A percentile compares a stretch with the other conserved stretches of the same genome.
phyloP scores from a whole-genome alignment of 495 filamentous ascomycete genomes.

The Trichodelitschia bisporula region DNA sequence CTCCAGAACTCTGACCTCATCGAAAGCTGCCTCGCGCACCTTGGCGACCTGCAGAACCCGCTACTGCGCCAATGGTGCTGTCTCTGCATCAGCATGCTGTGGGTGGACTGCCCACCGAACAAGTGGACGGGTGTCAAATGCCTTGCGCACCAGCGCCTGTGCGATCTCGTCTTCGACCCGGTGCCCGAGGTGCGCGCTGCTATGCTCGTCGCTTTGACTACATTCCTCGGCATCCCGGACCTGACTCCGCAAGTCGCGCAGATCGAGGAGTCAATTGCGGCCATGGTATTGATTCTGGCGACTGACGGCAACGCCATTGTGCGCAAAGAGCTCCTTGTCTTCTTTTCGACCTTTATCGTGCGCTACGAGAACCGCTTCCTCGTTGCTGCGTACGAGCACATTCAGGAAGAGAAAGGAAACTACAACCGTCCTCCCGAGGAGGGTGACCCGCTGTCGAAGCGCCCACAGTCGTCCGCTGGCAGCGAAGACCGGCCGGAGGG shows the following conservation, averaged over 20 bases:
- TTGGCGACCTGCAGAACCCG: conserved; percentile 67
- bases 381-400: conserved; percentile 76
- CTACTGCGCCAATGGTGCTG: conserved; percentile 89
- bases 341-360: conserved; percentile 75
- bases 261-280: conserved; percentile 71
- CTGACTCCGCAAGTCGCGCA: conserved; percentile 73
- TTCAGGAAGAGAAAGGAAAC: conserved; percentile 60
- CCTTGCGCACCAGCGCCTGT: conserved; percentile 52
- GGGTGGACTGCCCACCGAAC: conserved; percentile 70
- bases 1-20: conserved; percentile 71
- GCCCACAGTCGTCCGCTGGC: neutral
- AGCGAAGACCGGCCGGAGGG: neutral
- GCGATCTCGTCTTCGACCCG: conserved; percentile 58
- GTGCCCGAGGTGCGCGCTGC: conserved; percentile 90
- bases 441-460: neutral
- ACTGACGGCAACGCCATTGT: conserved; percentile 84
- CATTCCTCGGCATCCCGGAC: conserved; percentile 81
- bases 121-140: conserved; percentile 84
- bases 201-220: conserved; percentile 77
- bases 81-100: conserved; percentile 86
- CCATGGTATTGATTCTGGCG: conserved; percentile 62
- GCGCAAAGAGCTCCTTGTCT: conserved; percentile 74
- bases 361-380: conserved; percentile 83
- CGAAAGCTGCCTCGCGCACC: conserved; percentile 53
- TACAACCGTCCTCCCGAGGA: conserved; percentile 24